Evolutionary conservation across 345 rosid species (phyloP).

Genomic region (Ceriops zippeliana): DNA sequence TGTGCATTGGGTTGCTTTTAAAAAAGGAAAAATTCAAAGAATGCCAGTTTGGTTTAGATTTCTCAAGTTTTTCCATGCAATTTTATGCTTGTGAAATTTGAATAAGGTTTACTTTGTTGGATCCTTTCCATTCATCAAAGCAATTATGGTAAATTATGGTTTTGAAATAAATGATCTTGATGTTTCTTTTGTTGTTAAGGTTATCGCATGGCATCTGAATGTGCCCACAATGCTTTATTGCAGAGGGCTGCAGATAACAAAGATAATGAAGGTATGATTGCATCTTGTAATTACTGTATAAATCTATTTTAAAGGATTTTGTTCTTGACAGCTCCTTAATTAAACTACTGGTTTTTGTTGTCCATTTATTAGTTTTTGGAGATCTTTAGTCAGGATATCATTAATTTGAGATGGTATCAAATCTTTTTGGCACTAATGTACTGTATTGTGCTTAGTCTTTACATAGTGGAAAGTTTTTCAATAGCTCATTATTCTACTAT

Average conservation of each 20-base stretch:
- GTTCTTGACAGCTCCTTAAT: background rate
- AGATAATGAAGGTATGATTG: slow-evolving; percentile 59
- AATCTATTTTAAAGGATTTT: background rate
- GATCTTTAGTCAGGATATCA: too few relatives aligned
- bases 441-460: background rate
- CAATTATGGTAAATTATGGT: background rate
- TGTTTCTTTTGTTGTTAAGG: slow-evolving; percentile 43
- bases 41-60: too few relatives aligned
- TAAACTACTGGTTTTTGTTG: background rate
- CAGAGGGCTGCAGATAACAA: slow-evolving; percentile 72
- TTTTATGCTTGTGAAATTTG: too few relatives aligned
- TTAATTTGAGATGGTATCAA: too few relatives aligned
- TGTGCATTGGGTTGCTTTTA: too few relatives aligned
- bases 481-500: background rate
- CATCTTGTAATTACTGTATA: background rate
- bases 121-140: too few relatives aligned
- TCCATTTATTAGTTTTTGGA: background rate
- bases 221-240: slow-evolving; percentile 75
- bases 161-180: background rate
- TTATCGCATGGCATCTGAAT: slow-evolving; percentile 90
- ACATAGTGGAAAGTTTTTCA: background rate
- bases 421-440: background rate
- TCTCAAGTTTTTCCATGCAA: too few relatives aligned
- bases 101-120: too few relatives aligned
- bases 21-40: too few relatives aligned